A percentile compares a stretch with the other conserved stretches of the same genome.
phyloP scores from a whole-genome alignment of 768 basidiomycete species.

The Mycena latifolia region DNA sequence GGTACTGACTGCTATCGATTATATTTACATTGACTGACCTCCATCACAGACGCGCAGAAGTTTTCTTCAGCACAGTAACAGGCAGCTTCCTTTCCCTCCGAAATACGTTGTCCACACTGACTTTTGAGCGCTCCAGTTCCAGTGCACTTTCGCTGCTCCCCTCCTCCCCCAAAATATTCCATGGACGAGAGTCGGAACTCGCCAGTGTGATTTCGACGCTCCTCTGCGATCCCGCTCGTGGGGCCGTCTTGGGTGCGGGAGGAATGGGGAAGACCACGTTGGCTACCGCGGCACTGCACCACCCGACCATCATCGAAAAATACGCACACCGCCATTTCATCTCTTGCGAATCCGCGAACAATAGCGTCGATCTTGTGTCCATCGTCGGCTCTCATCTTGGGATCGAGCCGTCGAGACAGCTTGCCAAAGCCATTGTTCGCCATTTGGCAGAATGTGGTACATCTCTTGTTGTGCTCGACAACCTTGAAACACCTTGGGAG shows the following conservation, averaged over 20 bases:
- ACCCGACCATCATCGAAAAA: not conserved
- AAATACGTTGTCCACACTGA: too few species aligned
- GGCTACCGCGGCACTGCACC: not conserved
- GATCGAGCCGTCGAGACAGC: not conserved
- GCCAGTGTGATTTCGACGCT: not conserved
- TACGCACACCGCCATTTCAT: not conserved
- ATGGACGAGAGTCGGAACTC: not conserved
- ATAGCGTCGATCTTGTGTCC: not conserved
- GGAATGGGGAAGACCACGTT: constrained; percentile 10
- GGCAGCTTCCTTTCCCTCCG: too few species aligned
- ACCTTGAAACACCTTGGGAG: constrained; percentile 13
- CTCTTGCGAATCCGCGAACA: not conserved
- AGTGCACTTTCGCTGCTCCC: not conserved
- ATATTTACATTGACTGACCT: too few species aligned
- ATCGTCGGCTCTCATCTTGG: not conserved
- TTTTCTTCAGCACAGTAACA: not conserved
- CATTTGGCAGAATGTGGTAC: not conserved
- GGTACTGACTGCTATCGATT: not conserved
- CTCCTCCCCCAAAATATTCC: not conserved
- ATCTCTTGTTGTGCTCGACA: not conserved
- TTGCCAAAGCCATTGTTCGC: not conserved
- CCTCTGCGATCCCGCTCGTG: not conserved
- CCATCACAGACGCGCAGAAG: not conserved
- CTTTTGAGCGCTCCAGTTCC: too few species aligned
- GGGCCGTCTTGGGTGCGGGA: not conserved